Evolutionary conservation across 768 basidiomycete species (phyloP).

Genomic region (Lentinula aciculospora): DNA sequence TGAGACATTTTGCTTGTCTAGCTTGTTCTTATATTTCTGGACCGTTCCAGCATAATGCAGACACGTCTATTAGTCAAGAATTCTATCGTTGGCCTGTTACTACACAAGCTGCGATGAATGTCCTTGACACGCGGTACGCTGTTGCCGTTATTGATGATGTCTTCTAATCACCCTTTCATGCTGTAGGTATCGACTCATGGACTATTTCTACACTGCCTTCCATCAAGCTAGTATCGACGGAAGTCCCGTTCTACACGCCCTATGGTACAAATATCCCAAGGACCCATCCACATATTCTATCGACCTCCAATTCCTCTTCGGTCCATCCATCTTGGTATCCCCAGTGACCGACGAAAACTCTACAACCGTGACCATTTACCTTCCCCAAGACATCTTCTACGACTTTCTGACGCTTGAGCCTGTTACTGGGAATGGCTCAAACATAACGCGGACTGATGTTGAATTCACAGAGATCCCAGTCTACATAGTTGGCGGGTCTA

Average conservation of each 20-base stretch:
- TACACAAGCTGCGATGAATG: constrained; percentile 53
- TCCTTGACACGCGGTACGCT: constrained; percentile 57
- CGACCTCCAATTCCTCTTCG: constrained; percentile 68
- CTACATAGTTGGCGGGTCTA: constrained; percentile 52
- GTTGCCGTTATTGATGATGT: background rate
- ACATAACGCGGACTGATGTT: constrained; percentile 39
- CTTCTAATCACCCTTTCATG: background rate
- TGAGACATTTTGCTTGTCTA: background rate
- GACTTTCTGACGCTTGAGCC: constrained; percentile 49
- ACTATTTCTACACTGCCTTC: constrained; percentile 70
- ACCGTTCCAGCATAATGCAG: constrained; percentile 44
- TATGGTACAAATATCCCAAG: constrained; percentile 65
- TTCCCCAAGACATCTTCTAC: constrained; percentile 63
- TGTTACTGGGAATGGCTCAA: constrained; percentile 41
- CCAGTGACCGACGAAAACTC: constrained; percentile 59
- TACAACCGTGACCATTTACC: constrained; percentile 54
- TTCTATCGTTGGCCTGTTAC: constrained; percentile 62
- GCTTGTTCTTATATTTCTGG: background rate
- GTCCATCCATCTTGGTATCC: constrained; percentile 60
- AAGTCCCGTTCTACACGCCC: constrained; percentile 58
- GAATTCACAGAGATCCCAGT: constrained; percentile 55
- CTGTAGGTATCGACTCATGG: constrained; percentile 56
- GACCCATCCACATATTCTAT: constrained; percentile 53
- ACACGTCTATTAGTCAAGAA: constrained; percentile 52
- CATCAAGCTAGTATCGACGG: constrained; percentile 52